Percentiles rank a stretch among this genome's conserved stretches.
These are phyloP conservation scores for Floccularia luteovirens DNA, from an alignment of 768 basidiomycete species.

Conservation along the genomic window DNA sequence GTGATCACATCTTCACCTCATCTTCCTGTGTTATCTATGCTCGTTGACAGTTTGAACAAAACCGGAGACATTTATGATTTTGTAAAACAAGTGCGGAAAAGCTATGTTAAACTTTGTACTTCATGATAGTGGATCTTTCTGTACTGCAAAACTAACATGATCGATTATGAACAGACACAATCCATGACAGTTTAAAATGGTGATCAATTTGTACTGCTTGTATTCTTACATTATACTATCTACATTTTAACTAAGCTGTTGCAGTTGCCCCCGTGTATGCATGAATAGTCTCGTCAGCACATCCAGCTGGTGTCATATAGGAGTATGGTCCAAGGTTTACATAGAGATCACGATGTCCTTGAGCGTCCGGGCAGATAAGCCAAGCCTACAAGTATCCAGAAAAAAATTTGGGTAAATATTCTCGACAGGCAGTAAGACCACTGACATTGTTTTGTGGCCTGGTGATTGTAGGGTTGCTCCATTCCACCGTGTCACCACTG, in stretches of 20 bases:
- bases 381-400: conserved; percentile 28
- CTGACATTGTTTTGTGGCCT: conserved; percentile 44
- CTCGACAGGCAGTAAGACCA: neutral
- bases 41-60: conserved; percentile 66
- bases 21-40: conserved; percentile 55
- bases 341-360: conserved; percentile 33
- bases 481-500: conserved; percentile 52
- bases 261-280: conserved; percentile 52
- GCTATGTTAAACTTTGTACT: conserved; percentile 39
- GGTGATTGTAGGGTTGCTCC: conserved; percentile 40
- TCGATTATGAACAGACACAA: too few species aligned
- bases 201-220: too few species aligned
- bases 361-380: conserved; percentile 47
- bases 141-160: too few species aligned
- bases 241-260: conserved; percentile 15
- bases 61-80: conserved; percentile 66
- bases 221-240: too few species aligned
- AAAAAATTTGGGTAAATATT: neutral
- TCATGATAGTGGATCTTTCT: too few species aligned
- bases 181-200: too few species aligned
- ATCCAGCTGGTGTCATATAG: conserved; percentile 51
- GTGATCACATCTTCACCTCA: conserved; percentile 77
- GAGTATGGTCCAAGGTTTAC: conserved; percentile 48
- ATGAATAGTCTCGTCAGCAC: conserved; percentile 52
- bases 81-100: conserved; percentile 55